phyloP scores from a whole-genome alignment of 169 alveolate species.

The Plasmodium blacklocki region DNA sequence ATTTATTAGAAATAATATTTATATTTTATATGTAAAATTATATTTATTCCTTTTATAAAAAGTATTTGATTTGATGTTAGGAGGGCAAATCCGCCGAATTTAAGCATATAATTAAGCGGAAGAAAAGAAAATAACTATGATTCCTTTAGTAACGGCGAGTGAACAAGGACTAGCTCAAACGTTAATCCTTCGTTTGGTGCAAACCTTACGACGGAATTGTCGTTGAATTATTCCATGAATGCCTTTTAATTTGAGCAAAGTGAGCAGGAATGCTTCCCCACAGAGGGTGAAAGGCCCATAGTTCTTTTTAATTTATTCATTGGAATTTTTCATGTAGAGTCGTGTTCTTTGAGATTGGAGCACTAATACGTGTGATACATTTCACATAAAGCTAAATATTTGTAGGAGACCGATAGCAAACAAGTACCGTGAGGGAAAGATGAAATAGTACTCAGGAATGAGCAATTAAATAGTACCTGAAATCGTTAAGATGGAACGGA shows the following conservation, averaged over 20 bases:
- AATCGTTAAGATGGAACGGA: too few species aligned
- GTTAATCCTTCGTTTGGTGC: slow-evolving; percentile 66
- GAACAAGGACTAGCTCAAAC: slow-evolving; percentile 93
- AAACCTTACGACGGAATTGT: background rate
- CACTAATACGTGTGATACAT: slow-evolving; percentile 85
- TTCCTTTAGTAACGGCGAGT: slow-evolving; percentile 95
- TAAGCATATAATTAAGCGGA: slow-evolving; percentile 93
- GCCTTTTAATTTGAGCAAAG: slow-evolving; percentile 6
- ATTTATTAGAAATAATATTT: too few species aligned
- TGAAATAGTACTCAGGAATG: too few species aligned
- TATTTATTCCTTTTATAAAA: too few species aligned
- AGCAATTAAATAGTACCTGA: too few species aligned
- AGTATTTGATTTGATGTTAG: slow-evolving; percentile 24
- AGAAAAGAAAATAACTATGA: slow-evolving; percentile 86
- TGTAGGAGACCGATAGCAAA: slow-evolving; percentile 94
- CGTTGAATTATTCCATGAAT: background rate
- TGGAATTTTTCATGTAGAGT: slow-evolving; percentile 57
- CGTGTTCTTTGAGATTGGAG: slow-evolving; percentile 88
- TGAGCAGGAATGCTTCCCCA: slow-evolving; percentile 85
- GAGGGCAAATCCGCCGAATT: slow-evolving; percentile 93
- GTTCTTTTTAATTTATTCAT: slow-evolving; percentile 59
- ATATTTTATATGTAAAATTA: too few species aligned
- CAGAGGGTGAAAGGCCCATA: slow-evolving; percentile 94
- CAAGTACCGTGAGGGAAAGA: slow-evolving; percentile 96
- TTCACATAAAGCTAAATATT: slow-evolving; percentile 91